Evolutionary conservation across 305 asterid species (phyloP).

Genomic region (Caryopteris hybrid): DNA sequence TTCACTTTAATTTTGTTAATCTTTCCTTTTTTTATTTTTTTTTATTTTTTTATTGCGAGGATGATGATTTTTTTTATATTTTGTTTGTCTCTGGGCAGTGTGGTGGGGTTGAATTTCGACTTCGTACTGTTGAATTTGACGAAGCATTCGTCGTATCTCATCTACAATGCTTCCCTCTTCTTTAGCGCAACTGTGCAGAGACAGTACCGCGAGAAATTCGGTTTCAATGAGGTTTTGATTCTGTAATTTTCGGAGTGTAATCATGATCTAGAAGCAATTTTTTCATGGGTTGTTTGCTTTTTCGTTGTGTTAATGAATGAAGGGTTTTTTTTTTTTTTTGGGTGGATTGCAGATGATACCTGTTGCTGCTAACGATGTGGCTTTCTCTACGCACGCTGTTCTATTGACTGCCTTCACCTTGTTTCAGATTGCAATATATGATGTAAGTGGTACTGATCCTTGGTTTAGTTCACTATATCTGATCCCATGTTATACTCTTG

Average conservation of each 20-base stretch:
- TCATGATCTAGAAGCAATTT: not conserved
- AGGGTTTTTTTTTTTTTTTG: slow-evolving; percentile 6
- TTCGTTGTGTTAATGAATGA: not conserved
- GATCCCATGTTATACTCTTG: not conserved
- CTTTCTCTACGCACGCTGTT: slow-evolving; percentile 89
- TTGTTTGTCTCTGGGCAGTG: slow-evolving; percentile 39
- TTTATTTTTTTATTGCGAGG: not conserved
- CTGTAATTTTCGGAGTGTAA: not conserved
- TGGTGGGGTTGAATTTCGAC: slow-evolving; percentile 89
- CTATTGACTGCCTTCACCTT: slow-evolving; percentile 67
- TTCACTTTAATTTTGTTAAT: too few relatives aligned
- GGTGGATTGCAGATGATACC: slow-evolving; percentile 73
- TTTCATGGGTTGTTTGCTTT: not conserved
- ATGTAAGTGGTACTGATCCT: slow-evolving; percentile 40
- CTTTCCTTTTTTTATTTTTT: not conserved
- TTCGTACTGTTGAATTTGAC: slow-evolving; percentile 80
- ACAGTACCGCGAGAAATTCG: slow-evolving; percentile 68
- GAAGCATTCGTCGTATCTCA: slow-evolving; percentile 84
- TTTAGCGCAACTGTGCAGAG: slow-evolving; percentile 73
- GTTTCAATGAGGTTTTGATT: slow-evolving; percentile 48
- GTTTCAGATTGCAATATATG: slow-evolving; percentile 73
- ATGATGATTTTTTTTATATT: not conserved
- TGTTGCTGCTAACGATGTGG: slow-evolving; percentile 94
- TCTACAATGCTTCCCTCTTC: slow-evolving; percentile 83
- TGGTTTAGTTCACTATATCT: not conserved